A percentile compares a stretch with the other conserved stretches of the same genome.
Conservation (phyloP, 208 protist species). For the Trypanosomatidae sp. region DNA sequence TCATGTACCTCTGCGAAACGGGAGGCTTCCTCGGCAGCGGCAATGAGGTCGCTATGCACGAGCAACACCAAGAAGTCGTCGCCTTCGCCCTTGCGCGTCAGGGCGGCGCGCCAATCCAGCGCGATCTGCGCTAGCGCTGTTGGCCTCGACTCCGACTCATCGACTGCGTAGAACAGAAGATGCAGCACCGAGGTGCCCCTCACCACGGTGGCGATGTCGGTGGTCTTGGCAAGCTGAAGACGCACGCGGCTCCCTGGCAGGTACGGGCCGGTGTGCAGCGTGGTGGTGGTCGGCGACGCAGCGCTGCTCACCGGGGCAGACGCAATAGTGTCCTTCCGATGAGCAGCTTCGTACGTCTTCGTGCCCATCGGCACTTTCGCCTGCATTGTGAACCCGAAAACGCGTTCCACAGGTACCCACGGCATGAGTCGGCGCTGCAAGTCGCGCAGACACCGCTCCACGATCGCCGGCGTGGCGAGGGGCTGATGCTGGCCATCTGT, state of each 20-base stretch:
- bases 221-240: slow-evolving; percentile 70
- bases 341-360: background rate
- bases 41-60: slow-evolving; percentile 55
- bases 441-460: slow-evolving; percentile 63
- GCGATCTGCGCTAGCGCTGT: slow-evolving; percentile 49
- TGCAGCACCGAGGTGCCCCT: slow-evolving; percentile 49
- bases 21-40: slow-evolving; percentile 21
- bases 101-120: slow-evolving; percentile 50
- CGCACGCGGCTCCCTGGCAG: slow-evolving; percentile 43
- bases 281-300: background rate
- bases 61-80: slow-evolving; percentile 55
- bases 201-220: slow-evolving; percentile 36
- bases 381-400: slow-evolving; percentile 26
- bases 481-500: slow-evolving; percentile 37
- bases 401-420: slow-evolving; percentile 32
- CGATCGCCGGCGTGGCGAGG: slow-evolving; percentile 47
- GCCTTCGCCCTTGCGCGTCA: slow-evolving; percentile 44
- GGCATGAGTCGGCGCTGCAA: slow-evolving; percentile 56
- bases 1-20: slow-evolving; percentile 22
- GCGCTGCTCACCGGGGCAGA: slow-evolving; percentile 3
- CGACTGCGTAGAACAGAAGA: slow-evolving; percentile 62
- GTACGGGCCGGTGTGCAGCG: slow-evolving; percentile 20
- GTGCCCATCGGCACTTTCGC: slow-evolving; percentile 1
- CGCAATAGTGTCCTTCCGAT: background rate
- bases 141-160: slow-evolving; percentile 51